Base-by-base conservation (phyloP, 495 filamentous ascomycete species). In the Apiosordaria backusii region DNA sequence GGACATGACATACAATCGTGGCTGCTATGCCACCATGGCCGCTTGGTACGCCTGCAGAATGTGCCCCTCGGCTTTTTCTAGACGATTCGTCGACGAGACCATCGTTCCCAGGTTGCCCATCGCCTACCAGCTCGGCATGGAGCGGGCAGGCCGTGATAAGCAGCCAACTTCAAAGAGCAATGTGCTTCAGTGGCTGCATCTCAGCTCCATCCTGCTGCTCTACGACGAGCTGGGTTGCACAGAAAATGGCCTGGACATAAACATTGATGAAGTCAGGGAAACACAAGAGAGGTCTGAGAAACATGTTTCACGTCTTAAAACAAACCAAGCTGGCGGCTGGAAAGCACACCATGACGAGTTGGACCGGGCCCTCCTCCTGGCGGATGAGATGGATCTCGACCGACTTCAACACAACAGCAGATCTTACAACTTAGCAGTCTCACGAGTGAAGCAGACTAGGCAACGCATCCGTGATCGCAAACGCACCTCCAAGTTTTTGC, bases 41-140 rank as follows among this genome's bases (percentile, higher is more conserved):
- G 67, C 58, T 4, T 68, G 67, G 67, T 65, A 58, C 35, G 63
- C 59, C 19, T 50, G 21, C 35, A 65, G 53, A 22, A 21, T 45
- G 18, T 68, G 67, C 45, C 67, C 62, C 0, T 63, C 54, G 13
- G 67, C 58, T 0, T 59, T 68, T 21, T 53, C 50, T 15, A 19
- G 4, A 1, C 4, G 21, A 4, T 65, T 65, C 19, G 54, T 65
- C 23, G 35, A 65, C 23, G 68, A 73, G 67, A 69, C 72, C 22
- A 4, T 63, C 1, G 61, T 75, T 23, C 68, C 73, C 4, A 61
- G 59, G 13, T 57, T 75, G 59, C 70, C 70, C 27, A 66, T 66
- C 13, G 68, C 68, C 16, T 75, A 71, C 68, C 65, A 72, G 53
- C 19, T 70, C 19, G 67, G 67, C 15, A 62, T 62, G 18, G 52